These are phyloP conservation scores for Verticillium albo-atrum DNA, from an alignment of 2,329 filamentous ascomycete genomes.

Conservation along the genomic window DNA sequence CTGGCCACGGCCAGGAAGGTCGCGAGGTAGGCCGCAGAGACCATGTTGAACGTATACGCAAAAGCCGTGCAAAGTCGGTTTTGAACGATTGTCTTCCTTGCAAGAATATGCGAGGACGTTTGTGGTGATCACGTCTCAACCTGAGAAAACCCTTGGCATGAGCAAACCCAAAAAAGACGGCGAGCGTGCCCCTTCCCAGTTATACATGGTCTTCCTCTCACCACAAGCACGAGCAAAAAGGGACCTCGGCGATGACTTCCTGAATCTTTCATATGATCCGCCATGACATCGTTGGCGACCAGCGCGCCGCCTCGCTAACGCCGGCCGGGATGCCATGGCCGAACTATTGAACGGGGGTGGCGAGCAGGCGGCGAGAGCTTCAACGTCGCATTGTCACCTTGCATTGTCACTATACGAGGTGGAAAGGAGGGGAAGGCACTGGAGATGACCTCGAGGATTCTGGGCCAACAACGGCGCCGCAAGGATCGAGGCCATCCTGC, in stretches of 20 bases:
- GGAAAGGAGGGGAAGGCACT: neutral
- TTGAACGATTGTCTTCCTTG: neutral
- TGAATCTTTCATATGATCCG: neutral
- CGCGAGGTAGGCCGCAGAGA: neutral
- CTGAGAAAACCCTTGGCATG: neutral
- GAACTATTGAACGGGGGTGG: neutral
- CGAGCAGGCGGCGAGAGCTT: neutral
- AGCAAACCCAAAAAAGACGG: neutral
- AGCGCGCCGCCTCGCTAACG: neutral
- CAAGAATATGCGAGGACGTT: neutral
- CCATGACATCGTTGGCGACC: neutral
- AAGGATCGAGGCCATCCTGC: neutral
- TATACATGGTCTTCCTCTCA: neutral
- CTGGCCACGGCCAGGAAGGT: conserved; percentile 14
- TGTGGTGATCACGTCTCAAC: neutral
- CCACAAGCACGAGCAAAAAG: neutral
- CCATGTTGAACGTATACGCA: neutral
- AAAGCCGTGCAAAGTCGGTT: neutral
- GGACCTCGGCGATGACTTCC: neutral
- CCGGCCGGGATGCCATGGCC: neutral
- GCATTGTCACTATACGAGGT: neutral
- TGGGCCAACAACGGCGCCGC: neutral
- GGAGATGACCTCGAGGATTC: neutral
- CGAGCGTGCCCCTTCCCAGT: neutral
- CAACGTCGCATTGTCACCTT: neutral